These are phyloP conservation scores for Brasilioporus rufonigricans DNA, from an alignment of 768 basidiomycete genomes.

Conservation along the genomic window DNA sequence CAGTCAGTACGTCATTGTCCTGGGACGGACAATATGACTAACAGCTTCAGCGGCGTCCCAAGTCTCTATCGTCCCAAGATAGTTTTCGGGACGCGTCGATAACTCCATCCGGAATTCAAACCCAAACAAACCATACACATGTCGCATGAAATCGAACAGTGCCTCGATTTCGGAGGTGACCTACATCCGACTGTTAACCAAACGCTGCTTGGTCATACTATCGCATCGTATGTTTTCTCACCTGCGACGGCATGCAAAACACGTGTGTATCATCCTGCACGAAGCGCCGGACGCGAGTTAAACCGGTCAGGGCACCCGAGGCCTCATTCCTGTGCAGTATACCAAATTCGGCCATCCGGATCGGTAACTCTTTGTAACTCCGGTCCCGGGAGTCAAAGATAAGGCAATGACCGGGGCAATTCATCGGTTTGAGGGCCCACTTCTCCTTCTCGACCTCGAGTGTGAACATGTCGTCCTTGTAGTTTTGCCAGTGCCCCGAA, in stretches of 20 bases:
- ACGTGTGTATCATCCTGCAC: conserved; percentile 98
- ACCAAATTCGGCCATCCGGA: conserved; percentile 98
- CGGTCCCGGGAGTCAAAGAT: conserved; percentile 95
- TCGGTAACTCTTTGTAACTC: conserved; percentile 91
- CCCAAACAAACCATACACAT: conserved; percentile 91
- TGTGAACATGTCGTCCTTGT: conserved; percentile 96
- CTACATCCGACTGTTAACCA: conserved; percentile 35
- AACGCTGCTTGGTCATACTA: background rate
- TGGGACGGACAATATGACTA: conserved; percentile 17
- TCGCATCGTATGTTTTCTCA: conserved; percentile 29
- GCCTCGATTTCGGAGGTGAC: conserved; percentile 83
- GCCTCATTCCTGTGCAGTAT: conserved; percentile 97
- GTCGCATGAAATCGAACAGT: conserved; percentile 93
- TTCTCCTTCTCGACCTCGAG: conserved; percentile 94
- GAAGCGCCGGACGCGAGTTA: conserved; percentile 92
- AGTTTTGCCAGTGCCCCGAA: conserved; percentile 97
- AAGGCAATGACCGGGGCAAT: conserved; percentile 95
- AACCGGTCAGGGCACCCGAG: conserved; percentile 86
- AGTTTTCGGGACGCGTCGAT: conserved; percentile 95
- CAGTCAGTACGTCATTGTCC: background rate
- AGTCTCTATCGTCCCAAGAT: conserved; percentile 81
- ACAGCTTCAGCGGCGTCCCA: conserved; percentile 91
- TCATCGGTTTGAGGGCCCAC: conserved; percentile 98
- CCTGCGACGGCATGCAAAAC: conserved; percentile 94
- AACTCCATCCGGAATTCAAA: conserved; percentile 93